Evolutionary conservation across 495 filamentous ascomycete genomes (phyloP).

Genomic region (Annulohypoxylon moriforme): DNA sequence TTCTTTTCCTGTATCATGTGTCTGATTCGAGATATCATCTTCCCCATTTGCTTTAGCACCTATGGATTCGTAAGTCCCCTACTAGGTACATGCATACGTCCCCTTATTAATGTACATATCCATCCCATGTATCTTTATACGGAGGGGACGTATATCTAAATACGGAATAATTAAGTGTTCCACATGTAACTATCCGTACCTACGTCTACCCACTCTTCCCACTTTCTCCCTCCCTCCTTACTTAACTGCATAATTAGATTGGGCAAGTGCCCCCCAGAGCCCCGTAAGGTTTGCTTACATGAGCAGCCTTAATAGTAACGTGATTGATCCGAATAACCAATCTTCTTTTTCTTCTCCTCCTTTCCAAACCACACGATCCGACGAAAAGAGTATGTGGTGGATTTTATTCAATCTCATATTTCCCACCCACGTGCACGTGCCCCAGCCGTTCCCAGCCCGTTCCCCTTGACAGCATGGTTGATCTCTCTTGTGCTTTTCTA

Average conservation of each 20-base stretch:
- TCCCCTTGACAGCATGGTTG: constrained; percentile 16
- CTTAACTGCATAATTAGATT: background rate
- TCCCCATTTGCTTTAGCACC: background rate
- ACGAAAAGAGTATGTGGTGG: constrained; percentile 3
- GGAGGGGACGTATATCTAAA: constrained; percentile 10
- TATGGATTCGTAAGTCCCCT: background rate
- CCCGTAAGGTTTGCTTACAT: constrained; percentile 22
- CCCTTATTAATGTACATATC: background rate
- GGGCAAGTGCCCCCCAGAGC: constrained; percentile 8
- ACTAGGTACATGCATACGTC: background rate
- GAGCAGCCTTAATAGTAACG: constrained; percentile 26
- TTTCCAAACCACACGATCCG: constrained; percentile 5
- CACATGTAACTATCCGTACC: constrained; percentile 24
- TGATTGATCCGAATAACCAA: constrained; percentile 6
- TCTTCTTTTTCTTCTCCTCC: constrained; percentile 1
- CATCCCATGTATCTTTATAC: background rate
- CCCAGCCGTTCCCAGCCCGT: background rate
- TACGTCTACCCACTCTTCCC: constrained; percentile 2
- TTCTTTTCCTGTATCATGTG: background rate
- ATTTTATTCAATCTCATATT: constrained; percentile 16
- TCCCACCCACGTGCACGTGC: constrained; percentile 30
- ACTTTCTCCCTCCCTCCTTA: too few species aligned
- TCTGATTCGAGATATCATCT: background rate
- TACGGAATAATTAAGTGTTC: constrained; percentile 6
- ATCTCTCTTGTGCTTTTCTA: constrained; percentile 27